phyloP scores from a whole-genome alignment of 2,329 filamentous ascomycete genomes.

The Aspergillus bombycis region DNA sequence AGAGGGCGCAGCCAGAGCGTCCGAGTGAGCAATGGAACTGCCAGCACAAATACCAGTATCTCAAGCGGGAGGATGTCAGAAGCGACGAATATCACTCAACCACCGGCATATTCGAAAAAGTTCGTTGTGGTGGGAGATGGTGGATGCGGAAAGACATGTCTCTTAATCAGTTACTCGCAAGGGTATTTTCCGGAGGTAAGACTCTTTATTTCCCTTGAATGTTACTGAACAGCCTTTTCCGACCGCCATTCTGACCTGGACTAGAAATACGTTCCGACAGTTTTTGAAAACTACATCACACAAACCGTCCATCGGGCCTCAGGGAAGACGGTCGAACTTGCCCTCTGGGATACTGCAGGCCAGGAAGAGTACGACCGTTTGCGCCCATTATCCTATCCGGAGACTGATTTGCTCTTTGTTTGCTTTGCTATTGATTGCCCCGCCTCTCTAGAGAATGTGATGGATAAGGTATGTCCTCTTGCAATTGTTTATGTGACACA shows the following conservation, averaged over 20 bases:
- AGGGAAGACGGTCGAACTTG: conserved; percentile 94
- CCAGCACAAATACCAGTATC: conserved; percentile 80
- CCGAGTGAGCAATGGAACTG: conserved; percentile 84
- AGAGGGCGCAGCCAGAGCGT: conserved; percentile 59
- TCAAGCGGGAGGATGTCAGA: conserved; percentile 74
- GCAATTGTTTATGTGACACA: not conserved
- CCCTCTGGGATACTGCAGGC: conserved; percentile 96
- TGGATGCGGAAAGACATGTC: conserved; percentile 96
- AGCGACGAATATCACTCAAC: conserved; percentile 84
- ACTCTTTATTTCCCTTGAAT: not conserved
- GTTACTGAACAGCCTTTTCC: not conserved
- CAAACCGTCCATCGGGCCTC: conserved; percentile 85
- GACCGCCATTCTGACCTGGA: conserved; percentile 8
- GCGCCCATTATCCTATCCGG: conserved; percentile 92
- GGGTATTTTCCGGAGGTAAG: conserved; percentile 97
- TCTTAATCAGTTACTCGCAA: conserved; percentile 98
- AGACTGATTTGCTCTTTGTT: conserved; percentile 96
- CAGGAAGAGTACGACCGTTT: conserved; percentile 98
- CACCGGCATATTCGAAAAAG: conserved; percentile 95
- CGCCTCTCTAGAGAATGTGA: conserved; percentile 95
- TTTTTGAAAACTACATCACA: conserved; percentile 99
- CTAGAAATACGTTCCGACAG: conserved; percentile 99
- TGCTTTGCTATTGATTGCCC: conserved; percentile 99
- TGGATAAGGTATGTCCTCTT: conserved; percentile 79
- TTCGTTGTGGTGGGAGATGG: conserved; percentile 98